Base-by-base conservation (phyloP, 2,329 filamentous ascomycete species). In the Ciborinia camelliae region DNA sequence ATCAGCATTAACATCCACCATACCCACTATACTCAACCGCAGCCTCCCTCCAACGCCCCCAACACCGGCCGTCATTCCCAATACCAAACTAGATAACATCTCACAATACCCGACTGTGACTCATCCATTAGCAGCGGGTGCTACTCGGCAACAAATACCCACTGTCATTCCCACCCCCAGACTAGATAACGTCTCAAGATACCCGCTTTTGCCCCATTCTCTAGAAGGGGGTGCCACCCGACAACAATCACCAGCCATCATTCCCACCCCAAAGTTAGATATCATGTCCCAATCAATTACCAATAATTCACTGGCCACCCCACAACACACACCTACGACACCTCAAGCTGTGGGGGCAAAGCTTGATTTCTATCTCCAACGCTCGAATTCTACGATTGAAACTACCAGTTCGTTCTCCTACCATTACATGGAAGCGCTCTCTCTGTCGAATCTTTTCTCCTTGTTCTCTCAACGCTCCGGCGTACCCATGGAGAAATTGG, bases 361-460 rank as follows among this genome's bases (percentile, higher is more conserved):
- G 23, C 62, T 64, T 20, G 62, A 64, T 7, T 64, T 64, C 32
- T 64, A 39, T 57, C 47, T 59, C n/a, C 62, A 64, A 59, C 45
- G 35, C 20, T 28, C 43, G 18, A 59, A 39, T 26, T 47, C 23
- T 7, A 2, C 23, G 3, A 58, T 64, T 10, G 47, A 64, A 9
- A 64, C 62, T 3, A 30, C 23, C 15, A 37, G 18, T 12, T 54
- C 62, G 9, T 48, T 64, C 32, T 50, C 53, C 7, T 52, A 58
- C 18, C 26, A 47, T 7, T 41, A 50, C 14, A 59, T 64, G n/a
- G 53, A 59, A 39, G 15, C 45, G 3, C 54, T 64, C n/a, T 59
- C 62, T 2, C 47, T 47, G 9, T 43, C 45, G 0, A 37, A 45
- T 15, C 32, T 64, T 8, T 64, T 64, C 53, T 48, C 43, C 3